These are phyloP conservation scores for Citeromyces hawaiiensis DNA, from an alignment of 1,139 yeast species.

Conservation along the genomic window DNA sequence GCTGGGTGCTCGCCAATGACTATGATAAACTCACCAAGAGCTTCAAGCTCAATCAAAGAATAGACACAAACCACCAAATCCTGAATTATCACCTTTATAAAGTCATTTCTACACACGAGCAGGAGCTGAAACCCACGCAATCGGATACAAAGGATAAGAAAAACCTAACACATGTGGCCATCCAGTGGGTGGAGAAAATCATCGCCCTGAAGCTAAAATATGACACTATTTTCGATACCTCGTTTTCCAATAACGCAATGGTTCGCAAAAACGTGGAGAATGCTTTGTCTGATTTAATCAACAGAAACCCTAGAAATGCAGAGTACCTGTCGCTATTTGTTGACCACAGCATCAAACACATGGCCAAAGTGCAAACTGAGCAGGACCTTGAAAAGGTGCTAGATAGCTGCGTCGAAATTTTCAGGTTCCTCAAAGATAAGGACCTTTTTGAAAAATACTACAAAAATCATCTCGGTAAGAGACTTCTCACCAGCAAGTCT, in stretches of 20 bases:
- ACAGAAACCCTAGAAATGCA: constrained; percentile 42
- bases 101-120: constrained; percentile 29
- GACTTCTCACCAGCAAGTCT: constrained; percentile 53
- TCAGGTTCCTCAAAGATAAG: constrained; percentile 65
- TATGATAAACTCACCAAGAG: constrained; percentile 26
- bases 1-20: constrained; percentile 34
- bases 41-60: constrained; percentile 38
- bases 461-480: constrained; percentile 80
- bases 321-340: constrained; percentile 66
- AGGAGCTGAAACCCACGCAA: constrained; percentile 16
- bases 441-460: constrained; percentile 81
- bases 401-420: constrained; percentile 42
- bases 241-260: constrained; percentile 35
- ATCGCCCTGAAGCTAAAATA: constrained; percentile 41
- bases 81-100: constrained; percentile 35
- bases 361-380: constrained; percentile 33
- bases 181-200: constrained; percentile 56
- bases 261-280: constrained; percentile 44
- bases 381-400: constrained; percentile 43
- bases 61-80: constrained; percentile 37
- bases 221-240: constrained; percentile 27
- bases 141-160: constrained; percentile 13
- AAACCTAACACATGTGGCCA: constrained; percentile 38
- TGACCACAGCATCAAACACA: constrained; percentile 58
- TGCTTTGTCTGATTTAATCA: constrained; percentile 53